Evolutionary conservation across 2,329 filamentous ascomycete species (phyloP).

Genomic region (Ramichloridium luteum): DNA sequence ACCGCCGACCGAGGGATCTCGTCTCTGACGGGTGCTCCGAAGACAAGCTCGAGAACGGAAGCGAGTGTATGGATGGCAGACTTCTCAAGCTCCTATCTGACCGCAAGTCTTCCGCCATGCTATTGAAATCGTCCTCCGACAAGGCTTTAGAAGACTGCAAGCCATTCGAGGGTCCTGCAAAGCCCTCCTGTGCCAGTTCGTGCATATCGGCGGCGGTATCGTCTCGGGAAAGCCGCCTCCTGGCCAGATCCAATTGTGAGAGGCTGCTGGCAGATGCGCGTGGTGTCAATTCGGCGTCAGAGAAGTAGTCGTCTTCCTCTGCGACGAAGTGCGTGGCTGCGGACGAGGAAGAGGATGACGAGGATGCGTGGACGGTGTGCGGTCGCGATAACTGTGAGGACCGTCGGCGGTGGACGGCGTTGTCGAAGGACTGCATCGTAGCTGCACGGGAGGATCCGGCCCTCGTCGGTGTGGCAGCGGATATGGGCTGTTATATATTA

Average conservation of each 20-base stretch:
- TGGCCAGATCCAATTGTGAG: neutral
- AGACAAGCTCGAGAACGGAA: constrained; percentile 3
- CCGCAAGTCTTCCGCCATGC: neutral
- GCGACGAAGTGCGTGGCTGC: constrained; percentile 8
- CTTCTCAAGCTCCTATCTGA: too few relatives aligned
- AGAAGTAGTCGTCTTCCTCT: constrained; percentile 9
- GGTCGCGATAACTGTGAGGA: constrained; percentile 7
- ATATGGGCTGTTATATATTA: too few relatives aligned
- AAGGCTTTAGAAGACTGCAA: neutral
- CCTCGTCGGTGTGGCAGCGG: too few relatives aligned
- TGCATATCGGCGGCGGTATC: constrained; percentile 20
- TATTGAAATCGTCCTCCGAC: neutral
- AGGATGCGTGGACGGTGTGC: constrained; percentile 16
- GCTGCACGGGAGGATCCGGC: too few relatives aligned
- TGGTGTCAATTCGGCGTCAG: constrained; percentile 11
- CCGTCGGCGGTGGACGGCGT: neutral
- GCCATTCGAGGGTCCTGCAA: neutral
- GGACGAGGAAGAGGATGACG: constrained; percentile 1
- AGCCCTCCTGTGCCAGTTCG: constrained; percentile 4
- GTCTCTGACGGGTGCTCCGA: neutral
- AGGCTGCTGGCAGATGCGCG: constrained; percentile 10
- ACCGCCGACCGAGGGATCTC: constrained; percentile 8
- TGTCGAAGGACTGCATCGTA: too few relatives aligned
- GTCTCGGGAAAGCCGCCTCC: constrained; percentile 17
- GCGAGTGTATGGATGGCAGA: constrained; percentile 3